phyloP scores from a whole-genome alignment of 148 eudicot species.

The Rhododendron henanense region DNA sequence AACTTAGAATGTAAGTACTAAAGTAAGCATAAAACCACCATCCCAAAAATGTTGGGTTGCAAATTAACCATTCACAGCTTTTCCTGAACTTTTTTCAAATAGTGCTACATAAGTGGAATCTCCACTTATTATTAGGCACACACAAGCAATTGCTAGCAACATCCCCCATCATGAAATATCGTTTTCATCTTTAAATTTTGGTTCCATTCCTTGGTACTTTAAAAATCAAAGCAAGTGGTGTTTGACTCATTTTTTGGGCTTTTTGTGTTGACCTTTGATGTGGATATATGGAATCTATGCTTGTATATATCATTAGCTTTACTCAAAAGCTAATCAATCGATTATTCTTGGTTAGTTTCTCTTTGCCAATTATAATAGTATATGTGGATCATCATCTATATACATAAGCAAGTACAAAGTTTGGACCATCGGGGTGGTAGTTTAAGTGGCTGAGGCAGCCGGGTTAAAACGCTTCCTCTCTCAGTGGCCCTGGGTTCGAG shows the following conservation, averaged over 20 bases:
- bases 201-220: background rate
- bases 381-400: background rate
- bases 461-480: background rate
- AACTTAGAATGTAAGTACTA: background rate
- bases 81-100: background rate
- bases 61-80: background rate
- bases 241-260: slow-evolving; percentile 1
- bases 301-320: slow-evolving; percentile 2
- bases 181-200: background rate
- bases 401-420: background rate
- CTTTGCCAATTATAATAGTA: background rate
- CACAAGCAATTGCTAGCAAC: background rate
- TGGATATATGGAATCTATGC: background rate
- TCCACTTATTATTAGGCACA: slow-evolving; percentile 11
- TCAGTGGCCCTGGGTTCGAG: no score
- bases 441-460: background rate
- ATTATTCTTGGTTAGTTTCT: slow-evolving; percentile 8
- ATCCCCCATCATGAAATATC: background rate
- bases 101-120: slow-evolving; percentile 7
- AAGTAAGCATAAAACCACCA: background rate
- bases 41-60: background rate
- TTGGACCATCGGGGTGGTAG: background rate
- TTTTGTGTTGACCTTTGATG: slow-evolving; percentile 12
- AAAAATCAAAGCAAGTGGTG: background rate
- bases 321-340: slow-evolving; percentile 13